Evolutionary conservation across 345 rosid genomes (phyloP).

Genomic region (Melaleuca alternifolia): DNA sequence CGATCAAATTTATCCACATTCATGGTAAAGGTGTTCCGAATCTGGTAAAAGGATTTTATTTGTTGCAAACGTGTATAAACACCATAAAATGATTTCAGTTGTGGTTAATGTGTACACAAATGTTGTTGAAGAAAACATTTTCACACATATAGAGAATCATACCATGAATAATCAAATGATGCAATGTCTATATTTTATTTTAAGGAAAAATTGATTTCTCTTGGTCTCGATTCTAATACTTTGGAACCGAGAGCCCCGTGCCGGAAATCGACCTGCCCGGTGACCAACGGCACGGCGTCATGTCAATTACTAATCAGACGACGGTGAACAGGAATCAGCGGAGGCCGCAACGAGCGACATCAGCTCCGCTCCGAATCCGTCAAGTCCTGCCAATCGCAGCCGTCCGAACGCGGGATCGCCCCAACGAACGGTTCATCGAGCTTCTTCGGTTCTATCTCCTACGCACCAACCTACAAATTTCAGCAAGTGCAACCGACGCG

Average conservation of each 20-base stretch:
- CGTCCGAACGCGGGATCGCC: background rate
- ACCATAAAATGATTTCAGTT: background rate
- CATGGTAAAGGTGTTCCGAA: background rate
- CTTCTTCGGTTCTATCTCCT: background rate
- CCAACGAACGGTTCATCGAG: background rate
- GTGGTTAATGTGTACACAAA: background rate
- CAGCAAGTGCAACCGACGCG: background rate
- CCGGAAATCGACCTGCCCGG: background rate
- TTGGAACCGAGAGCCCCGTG: background rate
- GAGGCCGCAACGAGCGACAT: background rate
- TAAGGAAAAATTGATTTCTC: background rate
- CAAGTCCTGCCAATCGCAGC: background rate
- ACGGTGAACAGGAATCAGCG: background rate
- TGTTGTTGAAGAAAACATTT: background rate
- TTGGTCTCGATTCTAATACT: background rate
- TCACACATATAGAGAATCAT: background rate
- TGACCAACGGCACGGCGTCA: background rate
- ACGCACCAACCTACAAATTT: background rate
- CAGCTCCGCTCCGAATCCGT: background rate
- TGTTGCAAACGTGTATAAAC: background rate
- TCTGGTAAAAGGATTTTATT: background rate
- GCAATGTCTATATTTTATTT: background rate
- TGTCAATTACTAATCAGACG: background rate
- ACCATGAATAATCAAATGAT: background rate
- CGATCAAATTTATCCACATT: background rate